A percentile compares a stretch with the other conserved stretches of the same genome.
Evolutionary conservation across 2,329 filamentous ascomycete species (phyloP).

Genomic region (Tolypocladium nubicola): DNA sequence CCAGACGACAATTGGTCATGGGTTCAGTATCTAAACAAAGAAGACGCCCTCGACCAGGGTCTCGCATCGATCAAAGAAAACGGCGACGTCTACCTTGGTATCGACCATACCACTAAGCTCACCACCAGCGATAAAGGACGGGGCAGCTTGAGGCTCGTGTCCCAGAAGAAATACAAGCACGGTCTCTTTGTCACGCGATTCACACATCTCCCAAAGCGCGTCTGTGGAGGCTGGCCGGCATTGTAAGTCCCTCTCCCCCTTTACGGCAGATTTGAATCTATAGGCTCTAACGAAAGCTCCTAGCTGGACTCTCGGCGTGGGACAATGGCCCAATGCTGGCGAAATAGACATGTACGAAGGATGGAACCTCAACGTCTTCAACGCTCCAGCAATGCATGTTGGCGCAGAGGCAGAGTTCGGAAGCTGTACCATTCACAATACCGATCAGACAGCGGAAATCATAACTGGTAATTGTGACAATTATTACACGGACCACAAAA

Average conservation of each 20-base stretch:
- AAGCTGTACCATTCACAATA: not conserved
- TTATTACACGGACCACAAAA: not conserved
- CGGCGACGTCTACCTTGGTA: slow-evolving; percentile 24
- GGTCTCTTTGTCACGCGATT: slow-evolving; percentile 50
- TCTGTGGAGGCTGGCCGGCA: slow-evolving; percentile 62
- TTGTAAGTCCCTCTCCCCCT: slow-evolving; percentile 27
- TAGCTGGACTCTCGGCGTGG: slow-evolving; percentile 32
- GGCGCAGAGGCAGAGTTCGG: not conserved
- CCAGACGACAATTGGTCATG: slow-evolving; percentile 10
- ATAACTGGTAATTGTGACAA: slow-evolving; percentile 1
- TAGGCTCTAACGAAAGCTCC: not conserved
- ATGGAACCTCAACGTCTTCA: slow-evolving; percentile 41
- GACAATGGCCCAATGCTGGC: slow-evolving; percentile 45
- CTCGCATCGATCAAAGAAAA: slow-evolving; percentile 16
- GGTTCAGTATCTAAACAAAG: slow-evolving; percentile 38
- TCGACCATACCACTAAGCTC: slow-evolving; percentile 15
- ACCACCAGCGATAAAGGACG: slow-evolving; percentile 10
- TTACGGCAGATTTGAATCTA: no score
- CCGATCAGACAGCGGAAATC: not conserved
- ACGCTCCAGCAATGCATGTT: slow-evolving; percentile 44
- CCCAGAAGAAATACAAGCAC: slow-evolving; percentile 46
- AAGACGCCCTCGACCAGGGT: slow-evolving; percentile 15
- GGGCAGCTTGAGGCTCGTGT: slow-evolving; percentile 52
- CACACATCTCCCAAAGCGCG: slow-evolving; percentile 44
- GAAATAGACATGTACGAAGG: slow-evolving; percentile 59